Conservation (phyloP, 768 basidiomycete species). For the Psilocybe tampanensis region DNA sequence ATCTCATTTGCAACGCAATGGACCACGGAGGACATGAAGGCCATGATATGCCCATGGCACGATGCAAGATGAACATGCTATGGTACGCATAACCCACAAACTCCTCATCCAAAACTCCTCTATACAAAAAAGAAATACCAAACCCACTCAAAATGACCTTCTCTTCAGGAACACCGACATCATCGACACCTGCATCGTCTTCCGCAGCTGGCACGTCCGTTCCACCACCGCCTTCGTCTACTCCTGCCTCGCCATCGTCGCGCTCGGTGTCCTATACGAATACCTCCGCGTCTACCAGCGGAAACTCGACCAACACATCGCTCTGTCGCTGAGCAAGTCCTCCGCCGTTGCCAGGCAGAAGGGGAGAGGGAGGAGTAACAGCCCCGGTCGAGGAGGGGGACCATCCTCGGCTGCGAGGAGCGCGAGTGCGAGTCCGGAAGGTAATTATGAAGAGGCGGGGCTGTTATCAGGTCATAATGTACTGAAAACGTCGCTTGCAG, state of each 20-base stretch:
- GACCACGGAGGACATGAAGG: constrained; percentile 46
- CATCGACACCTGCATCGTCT: constrained; percentile 81
- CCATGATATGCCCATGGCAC: constrained; percentile 50
- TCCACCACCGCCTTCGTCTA: constrained; percentile 57
- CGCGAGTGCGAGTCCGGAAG: constrained; percentile 40
- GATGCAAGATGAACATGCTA: constrained; percentile 82
- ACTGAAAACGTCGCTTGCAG: constrained; percentile 35
- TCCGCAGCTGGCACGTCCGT: constrained; percentile 74
- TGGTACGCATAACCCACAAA: constrained; percentile 45
- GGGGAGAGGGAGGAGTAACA: constrained; percentile 40
- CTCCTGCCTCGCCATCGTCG: constrained; percentile 66
- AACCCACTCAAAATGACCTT: neutral
- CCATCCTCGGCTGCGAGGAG: constrained; percentile 20
- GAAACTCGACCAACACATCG: constrained; percentile 61
- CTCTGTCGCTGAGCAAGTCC: constrained; percentile 41
- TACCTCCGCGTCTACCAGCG: constrained; percentile 71
- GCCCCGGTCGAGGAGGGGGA: constrained; percentile 29
- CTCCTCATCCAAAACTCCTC: neutral
- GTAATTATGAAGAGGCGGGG: constrained; percentile 51
- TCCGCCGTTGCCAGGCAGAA: constrained; percentile 35
- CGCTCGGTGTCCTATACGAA: constrained; percentile 76
- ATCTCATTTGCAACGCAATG: constrained; percentile 23
- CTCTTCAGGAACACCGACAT: constrained; percentile 71
- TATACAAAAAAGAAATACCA: too few species aligned
- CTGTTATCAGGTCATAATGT: constrained; percentile 51